Evolutionary conservation across 2,329 filamentous ascomycete species (phyloP).

Genomic region (Sporothrix variecibatus): DNA sequence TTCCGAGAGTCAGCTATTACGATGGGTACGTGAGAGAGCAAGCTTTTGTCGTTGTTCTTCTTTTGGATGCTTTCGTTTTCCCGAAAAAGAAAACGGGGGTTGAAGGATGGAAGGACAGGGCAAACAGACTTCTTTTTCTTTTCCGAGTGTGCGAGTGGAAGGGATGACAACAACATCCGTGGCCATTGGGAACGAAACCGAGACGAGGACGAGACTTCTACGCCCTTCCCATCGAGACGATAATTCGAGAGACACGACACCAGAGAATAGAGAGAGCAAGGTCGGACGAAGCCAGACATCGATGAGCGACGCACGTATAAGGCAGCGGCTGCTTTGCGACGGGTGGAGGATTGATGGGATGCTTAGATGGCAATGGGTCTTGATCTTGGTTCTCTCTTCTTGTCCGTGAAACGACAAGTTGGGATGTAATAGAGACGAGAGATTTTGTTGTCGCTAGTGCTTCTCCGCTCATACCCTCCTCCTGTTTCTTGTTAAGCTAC

Average conservation of each 20-base stretch:
- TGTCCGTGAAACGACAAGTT: constrained; percentile 5
- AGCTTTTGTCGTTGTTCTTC: not conserved
- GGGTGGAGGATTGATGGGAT: not conserved
- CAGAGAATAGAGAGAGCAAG: constrained; percentile 4
- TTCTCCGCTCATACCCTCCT: too few relatives aligned
- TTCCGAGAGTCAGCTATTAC: constrained; percentile 49
- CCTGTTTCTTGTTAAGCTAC: not conserved
- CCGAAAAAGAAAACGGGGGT: not conserved
- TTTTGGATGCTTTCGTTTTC: not conserved
- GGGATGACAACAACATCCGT: constrained; percentile 20
- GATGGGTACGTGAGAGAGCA: constrained; percentile 60
- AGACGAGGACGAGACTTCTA: not conserved
- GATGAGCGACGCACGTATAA: not conserved
- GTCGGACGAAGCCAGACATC: not conserved
- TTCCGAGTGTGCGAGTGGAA: constrained; percentile 33
- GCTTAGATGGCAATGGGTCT: not conserved
- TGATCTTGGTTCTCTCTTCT: constrained; percentile 3
- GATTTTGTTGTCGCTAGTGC: not conserved
- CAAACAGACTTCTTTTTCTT: constrained; percentile 21
- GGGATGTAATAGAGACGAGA: not conserved
- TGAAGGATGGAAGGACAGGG: not conserved
- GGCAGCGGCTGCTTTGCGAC: not conserved
- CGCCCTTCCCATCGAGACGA: constrained; percentile 6
- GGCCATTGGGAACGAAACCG: not conserved
- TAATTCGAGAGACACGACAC: not conserved